Conservation (phyloP, 495 filamentous ascomycete species). For the Penicillium maclennaniae region DNA sequence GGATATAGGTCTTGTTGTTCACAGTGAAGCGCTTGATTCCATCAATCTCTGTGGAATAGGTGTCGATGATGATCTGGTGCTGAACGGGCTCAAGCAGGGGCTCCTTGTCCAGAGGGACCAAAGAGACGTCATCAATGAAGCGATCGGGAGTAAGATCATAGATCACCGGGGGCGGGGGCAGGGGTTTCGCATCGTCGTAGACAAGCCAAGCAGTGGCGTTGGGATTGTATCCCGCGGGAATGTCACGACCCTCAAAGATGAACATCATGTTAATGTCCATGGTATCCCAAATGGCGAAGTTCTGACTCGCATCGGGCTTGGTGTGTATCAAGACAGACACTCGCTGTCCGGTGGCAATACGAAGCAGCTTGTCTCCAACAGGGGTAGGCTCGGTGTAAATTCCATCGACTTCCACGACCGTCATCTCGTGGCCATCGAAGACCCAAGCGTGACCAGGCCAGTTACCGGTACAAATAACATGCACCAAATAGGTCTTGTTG, state of each 20-base stretch:
- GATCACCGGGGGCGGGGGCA: constrained; percentile 54
- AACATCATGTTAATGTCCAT: constrained; percentile 55
- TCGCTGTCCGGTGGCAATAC: constrained; percentile 65
- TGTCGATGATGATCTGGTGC: constrained; percentile 34
- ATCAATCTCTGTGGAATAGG: constrained; percentile 56
- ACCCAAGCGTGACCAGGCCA: constrained; percentile 55
- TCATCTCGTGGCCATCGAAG: constrained; percentile 53
- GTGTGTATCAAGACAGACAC: constrained; percentile 63
- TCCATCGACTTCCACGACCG: constrained; percentile 71
- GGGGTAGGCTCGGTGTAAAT: constrained; percentile 55
- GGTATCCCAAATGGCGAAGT: constrained; percentile 56
- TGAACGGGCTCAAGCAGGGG: constrained; percentile 29
- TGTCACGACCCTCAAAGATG: constrained; percentile 32
- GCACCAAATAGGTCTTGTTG: constrained; percentile 60
- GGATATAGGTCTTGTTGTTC: constrained; percentile 45
- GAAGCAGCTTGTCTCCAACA: constrained; percentile 52
- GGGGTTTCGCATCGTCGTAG: constrained; percentile 57
- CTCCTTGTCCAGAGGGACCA: constrained; percentile 67
- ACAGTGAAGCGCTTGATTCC: constrained; percentile 51
- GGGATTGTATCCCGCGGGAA: constrained; percentile 48
- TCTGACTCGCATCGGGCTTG: constrained; percentile 43
- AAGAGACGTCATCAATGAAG: constrained; percentile 68
- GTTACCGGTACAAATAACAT: constrained; percentile 63
- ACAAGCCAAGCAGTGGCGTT: constrained; percentile 80
- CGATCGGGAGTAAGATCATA: constrained; percentile 42